A percentile compares a stretch with the other conserved stretches of the same genome.
Evolutionary conservation across 257 asterid species (phyloP).

Genomic region (Solanum bulbocastanum): DNA sequence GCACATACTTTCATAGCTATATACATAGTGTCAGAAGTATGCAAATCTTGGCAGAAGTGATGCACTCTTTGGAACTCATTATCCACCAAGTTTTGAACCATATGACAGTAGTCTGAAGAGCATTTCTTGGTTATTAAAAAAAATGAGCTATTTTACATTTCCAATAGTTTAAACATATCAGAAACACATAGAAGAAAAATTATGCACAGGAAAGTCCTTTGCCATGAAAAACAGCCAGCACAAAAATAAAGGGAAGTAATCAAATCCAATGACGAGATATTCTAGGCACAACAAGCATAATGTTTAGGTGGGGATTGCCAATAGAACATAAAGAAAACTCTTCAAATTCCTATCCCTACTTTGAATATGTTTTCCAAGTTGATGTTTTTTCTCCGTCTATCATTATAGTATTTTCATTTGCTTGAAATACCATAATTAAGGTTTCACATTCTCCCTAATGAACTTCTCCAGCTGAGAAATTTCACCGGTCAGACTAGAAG

Average conservation of each 20-base stretch:
- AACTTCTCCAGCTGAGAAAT: conserved; percentile 58
- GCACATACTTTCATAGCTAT: too few species aligned
- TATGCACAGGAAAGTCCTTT: not conserved
- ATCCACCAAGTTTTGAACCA: not conserved
- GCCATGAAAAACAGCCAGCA: not conserved
- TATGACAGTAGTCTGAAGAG: not conserved
- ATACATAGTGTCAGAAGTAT: too few species aligned
- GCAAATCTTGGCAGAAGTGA: not conserved
- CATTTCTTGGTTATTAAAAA: not conserved
- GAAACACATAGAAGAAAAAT: not conserved
- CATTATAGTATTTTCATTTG: not conserved
- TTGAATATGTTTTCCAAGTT: not conserved
- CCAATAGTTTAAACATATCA: not conserved
- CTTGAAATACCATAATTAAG: conserved; percentile 7
- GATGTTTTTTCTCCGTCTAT: not conserved
- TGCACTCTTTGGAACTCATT: not conserved
- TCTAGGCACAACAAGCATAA: not conserved
- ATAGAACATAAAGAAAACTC: not conserved
- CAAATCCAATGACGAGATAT: not conserved
- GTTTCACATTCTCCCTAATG: conserved; percentile 52
- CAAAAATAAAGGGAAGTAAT: not conserved
- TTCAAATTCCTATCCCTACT: not conserved
- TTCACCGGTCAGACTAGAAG: conserved; percentile 66
- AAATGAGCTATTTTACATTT: not conserved
- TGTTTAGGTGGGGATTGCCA: not conserved